A percentile compares a stretch with the other conserved stretches of the same genome.
These are phyloP conservation scores for Malassezia obtusa DNA, from an alignment of 1,284 basidiomycete species.

Conservation along the genomic window DNA sequence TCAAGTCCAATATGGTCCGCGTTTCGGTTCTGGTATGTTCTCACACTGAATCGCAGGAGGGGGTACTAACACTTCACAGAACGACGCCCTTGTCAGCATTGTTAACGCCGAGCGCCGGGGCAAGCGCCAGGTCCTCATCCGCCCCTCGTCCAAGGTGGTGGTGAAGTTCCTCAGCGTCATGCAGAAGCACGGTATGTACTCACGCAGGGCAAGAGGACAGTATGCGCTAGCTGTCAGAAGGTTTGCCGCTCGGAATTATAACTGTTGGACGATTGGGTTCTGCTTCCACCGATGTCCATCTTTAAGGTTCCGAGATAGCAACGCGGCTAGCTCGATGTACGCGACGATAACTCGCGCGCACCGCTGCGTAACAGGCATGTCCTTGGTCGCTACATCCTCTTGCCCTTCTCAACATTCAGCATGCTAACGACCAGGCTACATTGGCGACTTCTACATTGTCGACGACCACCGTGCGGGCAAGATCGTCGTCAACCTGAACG, in stretches of 20 bases:
- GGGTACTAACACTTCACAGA: constrained; percentile 18
- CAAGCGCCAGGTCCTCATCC: constrained; percentile 47
- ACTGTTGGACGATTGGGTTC: constrained; percentile 42
- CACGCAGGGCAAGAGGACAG: neutral
- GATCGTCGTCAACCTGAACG: constrained; percentile 96
- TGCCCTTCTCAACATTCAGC: neutral
- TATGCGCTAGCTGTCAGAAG: neutral
- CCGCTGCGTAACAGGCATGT: constrained; percentile 6
- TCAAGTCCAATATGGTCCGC: constrained; percentile 43
- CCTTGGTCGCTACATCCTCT: constrained; percentile 21
- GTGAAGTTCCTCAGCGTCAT: constrained; percentile 48
- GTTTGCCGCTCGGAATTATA: constrained; percentile 38
- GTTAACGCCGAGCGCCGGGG: constrained; percentile 49
- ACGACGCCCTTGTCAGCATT: constrained; percentile 48
- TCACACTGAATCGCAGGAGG: neutral
- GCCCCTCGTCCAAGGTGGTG: constrained; percentile 48
- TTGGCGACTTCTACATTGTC: constrained; percentile 97
- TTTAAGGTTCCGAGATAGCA: constrained; percentile 47
- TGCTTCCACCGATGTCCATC: constrained; percentile 35
- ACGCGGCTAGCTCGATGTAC: constrained; percentile 17
- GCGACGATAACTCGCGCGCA: neutral
- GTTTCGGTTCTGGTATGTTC: constrained; percentile 46
- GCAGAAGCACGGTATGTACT: constrained; percentile 48
- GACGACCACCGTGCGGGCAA: constrained; percentile 99
- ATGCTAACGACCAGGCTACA: constrained; percentile 65